Percentiles rank a stretch among this genome's conserved stretches.
phyloP scores from a whole-genome alignment of 371 early-diverging fungal genomes.

The Smittium mucronatum region DNA sequence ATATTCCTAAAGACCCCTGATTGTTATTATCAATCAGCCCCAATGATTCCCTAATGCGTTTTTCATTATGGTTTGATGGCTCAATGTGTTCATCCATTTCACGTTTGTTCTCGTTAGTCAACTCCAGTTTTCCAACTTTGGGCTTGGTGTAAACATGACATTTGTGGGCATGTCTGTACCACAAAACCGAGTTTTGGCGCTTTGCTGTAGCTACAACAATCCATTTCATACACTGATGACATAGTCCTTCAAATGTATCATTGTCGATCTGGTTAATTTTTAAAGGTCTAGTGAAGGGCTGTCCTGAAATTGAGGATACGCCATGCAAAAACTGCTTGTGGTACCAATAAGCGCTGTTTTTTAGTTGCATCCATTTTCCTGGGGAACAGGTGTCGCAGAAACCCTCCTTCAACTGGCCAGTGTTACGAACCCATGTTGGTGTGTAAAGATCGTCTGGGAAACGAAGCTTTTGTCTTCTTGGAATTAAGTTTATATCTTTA shows the following conservation, averaged over 20 bases:
- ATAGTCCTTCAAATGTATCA: conserved; percentile 65
- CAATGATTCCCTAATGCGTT: no score
- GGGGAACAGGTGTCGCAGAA: conserved; percentile 76
- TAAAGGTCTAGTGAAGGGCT: conserved; percentile 58
- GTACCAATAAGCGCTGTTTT: conserved; percentile 89
- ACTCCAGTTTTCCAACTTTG: conserved; percentile 35
- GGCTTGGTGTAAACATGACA: conserved; percentile 81
- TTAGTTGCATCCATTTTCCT: conserved; percentile 82
- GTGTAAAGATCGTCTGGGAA: conserved; percentile 75
- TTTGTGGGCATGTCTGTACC: conserved; percentile 88
- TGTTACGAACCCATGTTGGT: conserved; percentile 70
- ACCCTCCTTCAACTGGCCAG: conserved; percentile 72
- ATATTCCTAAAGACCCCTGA: no score
- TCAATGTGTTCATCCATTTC: no score
- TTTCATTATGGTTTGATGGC: no score
- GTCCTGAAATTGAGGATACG: conserved; percentile 79
- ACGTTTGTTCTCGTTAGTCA: no score
- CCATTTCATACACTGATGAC: conserved; percentile 80
- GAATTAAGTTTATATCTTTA: conserved; percentile 26
- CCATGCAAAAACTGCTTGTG: conserved; percentile 89
- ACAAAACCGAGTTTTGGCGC: conserved; percentile 62
- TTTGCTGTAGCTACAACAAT: conserved; percentile 65
- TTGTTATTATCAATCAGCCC: no score
- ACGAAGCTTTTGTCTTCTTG: conserved; percentile 35
- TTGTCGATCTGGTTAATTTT: conserved; percentile 52